Base-by-base conservation (phyloP, 768 basidiomycete species). In the Lactarius psammicola region DNA sequence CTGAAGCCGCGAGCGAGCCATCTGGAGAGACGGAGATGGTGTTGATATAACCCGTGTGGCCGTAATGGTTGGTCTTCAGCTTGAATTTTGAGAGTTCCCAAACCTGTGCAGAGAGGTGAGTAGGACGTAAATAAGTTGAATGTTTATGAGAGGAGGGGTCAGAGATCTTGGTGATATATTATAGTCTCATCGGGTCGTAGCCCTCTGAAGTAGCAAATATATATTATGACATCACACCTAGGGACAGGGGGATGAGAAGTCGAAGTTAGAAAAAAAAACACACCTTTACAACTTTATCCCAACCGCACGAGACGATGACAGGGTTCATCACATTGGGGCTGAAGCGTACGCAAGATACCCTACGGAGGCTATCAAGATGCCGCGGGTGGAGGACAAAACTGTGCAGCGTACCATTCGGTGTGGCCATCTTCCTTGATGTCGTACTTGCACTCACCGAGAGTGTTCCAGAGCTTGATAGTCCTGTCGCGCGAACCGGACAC, bases 81-180 rank as follows among this genome's bases (percentile, higher is more conserved):
- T 99, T 98, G 89, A 98, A 98, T 81, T 98, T 97, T 78, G 92
- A 92, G 67, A 98, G 89, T 78, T 99, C 97, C 97, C 97, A 99
- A 72, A 99, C 97, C 96, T 99, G 54, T 68, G 44, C 55, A 55
- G 57, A 54, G 42, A 18, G 31, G 55, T 65, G 44, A 66, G 60
- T 61, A 57, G n/a, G 40, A 28, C 15, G 15, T n/a, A 20, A n/a
- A 28, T 18, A n/a, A n/a, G 33, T 20, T 17, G n/a, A 58, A 31
- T 13, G 36, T 33, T 23, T n/a, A 68, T 20, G 23, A 38, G 7
- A 38, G 36, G 66, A 63, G 60, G 20, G 72, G 75, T 86, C 84
- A 86, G 85, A 83, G 85, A 87, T 86, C 85, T 86, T 85, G 85
- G 85, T 85, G 84, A 82, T 82, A 78, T 81, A 80, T 73, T 57